Base-by-base conservation (phyloP, 139 green algal genomes). In the Auxenochlorella pyrenoidosa region DNA sequence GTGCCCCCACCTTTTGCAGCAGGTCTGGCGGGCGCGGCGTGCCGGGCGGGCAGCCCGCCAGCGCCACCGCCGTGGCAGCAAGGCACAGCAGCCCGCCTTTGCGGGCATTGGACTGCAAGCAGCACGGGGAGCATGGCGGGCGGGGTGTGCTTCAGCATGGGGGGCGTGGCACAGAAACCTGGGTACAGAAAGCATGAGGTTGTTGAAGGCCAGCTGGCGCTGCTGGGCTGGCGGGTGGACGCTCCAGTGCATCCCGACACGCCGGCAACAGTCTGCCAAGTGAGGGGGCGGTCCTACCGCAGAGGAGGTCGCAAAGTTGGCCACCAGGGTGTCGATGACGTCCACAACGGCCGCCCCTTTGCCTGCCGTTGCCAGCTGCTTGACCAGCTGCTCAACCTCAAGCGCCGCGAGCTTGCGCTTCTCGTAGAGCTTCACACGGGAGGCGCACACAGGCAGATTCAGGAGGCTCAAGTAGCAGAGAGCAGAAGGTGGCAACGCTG, bases 81-180 rank as follows among this genome's bases (percentile, higher is more conserved):
- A 99, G 93, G 86, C 95, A 98, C 77, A 99, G 95, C 70, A 99
- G 91, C 1, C 96, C 97, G 6, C 97, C 97, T 91, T 99, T 99
- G 44, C 97, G 91, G 36, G 95, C 91, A 85, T 99, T 99, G 58
- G 95, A 87, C 86, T 95, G 94, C 32, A 90, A 91, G 21, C 92
- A 90, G 77, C 2, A 24, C 10, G 15, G 54, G 54, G 54, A 13
- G 54, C 6, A 54, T 18, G 47, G 47, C 47, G 47, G 47, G 47
- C 47, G 8, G 10, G 47, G 8, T 54, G 47, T 18, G 47, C 47
- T 10, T 6, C 47, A 54, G 47, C 8, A 6, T 54, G 47, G n/a
- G n/a, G n/a, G n/a, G n/a, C 6, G 47, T 10, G 36, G 44, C 75
- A 72, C 8, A 24, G 34, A 40, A 70, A 34, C 32, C 54, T 54